phyloP scores from a whole-genome alignment of 2,329 filamentous ascomycete species.

The Botrytis medusae region DNA sequence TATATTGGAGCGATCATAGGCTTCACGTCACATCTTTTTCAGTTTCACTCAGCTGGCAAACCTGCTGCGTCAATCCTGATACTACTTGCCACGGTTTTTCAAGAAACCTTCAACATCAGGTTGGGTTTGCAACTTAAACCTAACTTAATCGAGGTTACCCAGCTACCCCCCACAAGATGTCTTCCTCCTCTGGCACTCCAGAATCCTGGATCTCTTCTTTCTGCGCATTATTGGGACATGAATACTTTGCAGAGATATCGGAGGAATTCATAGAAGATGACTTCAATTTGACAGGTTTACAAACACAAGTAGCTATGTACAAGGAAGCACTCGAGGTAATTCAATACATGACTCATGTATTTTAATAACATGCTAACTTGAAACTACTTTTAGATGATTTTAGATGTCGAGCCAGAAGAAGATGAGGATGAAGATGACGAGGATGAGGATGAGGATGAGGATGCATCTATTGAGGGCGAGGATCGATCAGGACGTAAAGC shows the following conservation, averaged over 20 bases:
- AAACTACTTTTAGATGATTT: constrained; percentile 70
- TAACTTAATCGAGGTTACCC: not conserved
- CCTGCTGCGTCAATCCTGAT: not conserved
- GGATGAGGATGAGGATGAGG: constrained; percentile 66
- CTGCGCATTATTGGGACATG: constrained; percentile 91
- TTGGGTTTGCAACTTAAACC: not conserved
- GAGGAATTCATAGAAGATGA: constrained; percentile 99
- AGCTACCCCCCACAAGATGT: constrained; percentile 32
- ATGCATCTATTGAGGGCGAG: constrained; percentile 65
- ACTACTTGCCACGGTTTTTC: not conserved
- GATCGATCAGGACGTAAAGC: constrained; percentile 49
- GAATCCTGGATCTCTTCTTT: constrained; percentile 99
- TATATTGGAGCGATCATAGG: not conserved
- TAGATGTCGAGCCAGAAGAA: constrained; percentile 96
- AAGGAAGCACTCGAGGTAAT: constrained; percentile 89
- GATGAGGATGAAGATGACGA: constrained; percentile 80
- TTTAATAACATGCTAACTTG: constrained; percentile 23
- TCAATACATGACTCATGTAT: not conserved
- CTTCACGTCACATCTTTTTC: not conserved
- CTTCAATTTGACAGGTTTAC: constrained; percentile 95
- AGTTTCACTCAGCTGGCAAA: not conserved
- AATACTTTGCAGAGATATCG: constrained; percentile 98
- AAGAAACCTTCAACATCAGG: constrained; percentile 7
- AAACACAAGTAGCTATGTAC: constrained; percentile 96
- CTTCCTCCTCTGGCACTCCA: constrained; percentile 39